These are phyloP conservation scores for Paecilomyces fulvus DNA, from an alignment of 2,329 filamentous ascomycete species.

Conservation along the genomic window DNA sequence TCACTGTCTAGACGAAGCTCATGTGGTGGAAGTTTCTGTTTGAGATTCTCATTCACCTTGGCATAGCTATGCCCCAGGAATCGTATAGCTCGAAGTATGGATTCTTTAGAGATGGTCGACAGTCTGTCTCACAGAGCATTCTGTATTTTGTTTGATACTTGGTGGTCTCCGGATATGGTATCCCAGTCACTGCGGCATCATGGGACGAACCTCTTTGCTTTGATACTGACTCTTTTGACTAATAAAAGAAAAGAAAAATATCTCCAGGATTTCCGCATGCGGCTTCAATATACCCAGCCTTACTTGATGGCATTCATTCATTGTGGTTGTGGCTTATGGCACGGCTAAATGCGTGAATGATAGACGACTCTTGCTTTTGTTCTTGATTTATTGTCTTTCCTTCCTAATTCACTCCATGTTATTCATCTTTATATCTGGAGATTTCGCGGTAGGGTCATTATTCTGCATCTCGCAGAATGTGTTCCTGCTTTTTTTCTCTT, in stretches of 20 bases:
- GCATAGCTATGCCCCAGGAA: background rate
- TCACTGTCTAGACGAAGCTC: background rate
- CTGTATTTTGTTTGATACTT: background rate
- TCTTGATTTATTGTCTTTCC: background rate
- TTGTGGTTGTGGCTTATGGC: background rate
- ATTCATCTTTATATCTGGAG: background rate
- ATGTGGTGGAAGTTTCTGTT: background rate
- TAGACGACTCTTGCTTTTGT: background rate
- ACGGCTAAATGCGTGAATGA: background rate
- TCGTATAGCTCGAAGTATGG: background rate
- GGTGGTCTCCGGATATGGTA: background rate
- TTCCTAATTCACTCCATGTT: background rate
- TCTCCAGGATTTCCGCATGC: background rate
- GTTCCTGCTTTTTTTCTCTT: background rate
- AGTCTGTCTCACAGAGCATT: background rate
- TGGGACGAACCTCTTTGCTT: background rate
- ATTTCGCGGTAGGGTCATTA: background rate
- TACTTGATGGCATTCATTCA: background rate
- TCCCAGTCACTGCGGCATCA: background rate
- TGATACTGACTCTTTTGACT: background rate
- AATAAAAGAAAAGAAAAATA: background rate
- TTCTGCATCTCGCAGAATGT: background rate
- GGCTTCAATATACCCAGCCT: background rate
- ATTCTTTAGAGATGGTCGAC: background rate
- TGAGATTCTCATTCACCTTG: background rate